Base-by-base conservation (phyloP, 805 yeast genomes). In the Clavispora phyllophila region DNA sequence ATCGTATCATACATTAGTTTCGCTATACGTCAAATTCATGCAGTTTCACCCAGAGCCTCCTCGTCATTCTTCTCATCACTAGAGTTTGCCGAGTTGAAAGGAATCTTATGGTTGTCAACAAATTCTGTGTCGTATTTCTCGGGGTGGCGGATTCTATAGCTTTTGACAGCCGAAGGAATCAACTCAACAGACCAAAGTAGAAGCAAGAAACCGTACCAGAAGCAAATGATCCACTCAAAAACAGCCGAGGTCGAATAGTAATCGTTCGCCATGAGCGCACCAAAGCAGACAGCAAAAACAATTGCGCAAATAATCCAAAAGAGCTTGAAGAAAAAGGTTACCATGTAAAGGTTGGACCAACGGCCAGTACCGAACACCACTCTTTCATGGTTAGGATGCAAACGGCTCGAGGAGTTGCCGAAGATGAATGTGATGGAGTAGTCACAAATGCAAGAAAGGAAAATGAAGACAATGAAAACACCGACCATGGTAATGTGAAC, bases 151-250 rank as follows among this genome's bases (percentile, higher is more conserved):
- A 53, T 37, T 36, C 55, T 54, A 45, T 58, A 65, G 40, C 57
- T 63, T 41, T 60, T 63, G 31, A 63, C 56, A 1, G 81, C 76
- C 17, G 85, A 82, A 1, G 88, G 83, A 53, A 75, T 73, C 50
- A 89, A 72, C 58, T 91, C 97, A 46, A 77, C 72, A 2, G 84
- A 66, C 60, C 90, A 71, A 43, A 82, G 65, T 4, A 82, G 56
- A 49, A 82, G 76, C 46, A 85, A 69, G 26, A 82, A 54, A 3
- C 95, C 93, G 58, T 85, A 90, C 80, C 87, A 82, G 63, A 82
- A 90, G n/a, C 91, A 81, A 34, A 90, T 63, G 3, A 81, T 58
- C 98, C 98, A 91, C 63, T 91, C 98, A 57, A 84, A 79, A 17
- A 72, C 67, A 0, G 89, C 89, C 32, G 81, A 72, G 25, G 73